Evolutionary conservation across 2,329 filamentous ascomycete genomes (phyloP).

Genomic region (Neofusicoccum ribis): DNA sequence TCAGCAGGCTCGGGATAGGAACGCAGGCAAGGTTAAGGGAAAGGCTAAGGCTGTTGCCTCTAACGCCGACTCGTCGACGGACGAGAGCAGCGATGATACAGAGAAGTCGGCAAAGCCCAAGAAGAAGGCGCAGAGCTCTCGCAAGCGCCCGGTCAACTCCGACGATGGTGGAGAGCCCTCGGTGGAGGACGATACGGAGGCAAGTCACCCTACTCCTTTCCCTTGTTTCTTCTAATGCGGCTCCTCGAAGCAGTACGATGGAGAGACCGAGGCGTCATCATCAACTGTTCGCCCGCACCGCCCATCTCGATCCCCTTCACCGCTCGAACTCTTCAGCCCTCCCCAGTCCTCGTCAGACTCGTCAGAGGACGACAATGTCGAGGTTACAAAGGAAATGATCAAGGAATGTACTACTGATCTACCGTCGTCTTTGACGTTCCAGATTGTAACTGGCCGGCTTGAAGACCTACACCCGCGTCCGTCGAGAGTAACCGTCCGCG

Average conservation of each 20-base stretch:
- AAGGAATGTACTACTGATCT: not conserved
- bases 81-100: not conserved
- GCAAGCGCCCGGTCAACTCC: no score
- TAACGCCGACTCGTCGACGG: no score
- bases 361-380: no score
- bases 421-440: not conserved
- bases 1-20: not conserved
- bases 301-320: no score
- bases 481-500: not conserved
- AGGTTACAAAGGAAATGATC: no score
- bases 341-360: no score
- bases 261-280: no score
- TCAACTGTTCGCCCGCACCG: no score
- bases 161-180: not conserved
- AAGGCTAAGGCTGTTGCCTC: not conserved
- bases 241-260: not conserved
- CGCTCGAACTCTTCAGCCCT: no score
- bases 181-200: not conserved
- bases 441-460: not conserved
- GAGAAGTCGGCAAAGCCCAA: not conserved
- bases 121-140: no score
- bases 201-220: not conserved
- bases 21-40: no score
- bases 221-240: not conserved
- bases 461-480: not conserved